These are phyloP conservation scores for Vaccinium corymbosum DNA, from an alignment of 148 eudicot species.

Conservation along the genomic window DNA sequence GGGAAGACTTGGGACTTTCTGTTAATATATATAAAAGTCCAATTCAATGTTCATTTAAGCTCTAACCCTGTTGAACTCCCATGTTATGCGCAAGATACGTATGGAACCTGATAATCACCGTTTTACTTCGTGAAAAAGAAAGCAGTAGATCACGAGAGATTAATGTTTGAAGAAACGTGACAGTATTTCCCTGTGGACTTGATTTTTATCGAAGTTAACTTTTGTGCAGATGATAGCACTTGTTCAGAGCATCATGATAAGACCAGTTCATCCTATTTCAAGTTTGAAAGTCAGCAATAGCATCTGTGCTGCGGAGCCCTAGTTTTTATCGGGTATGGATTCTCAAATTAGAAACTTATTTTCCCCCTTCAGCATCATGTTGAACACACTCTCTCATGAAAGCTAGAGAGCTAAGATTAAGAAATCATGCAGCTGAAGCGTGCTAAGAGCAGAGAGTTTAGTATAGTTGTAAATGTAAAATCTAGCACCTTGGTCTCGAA, in stretches of 20 bases:
- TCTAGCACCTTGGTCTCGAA: neutral
- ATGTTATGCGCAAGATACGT: neutral
- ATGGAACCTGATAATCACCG: neutral
- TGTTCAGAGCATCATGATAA: constrained; percentile 40
- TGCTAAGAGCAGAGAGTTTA: neutral
- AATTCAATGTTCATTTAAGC: neutral
- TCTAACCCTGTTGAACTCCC: neutral
- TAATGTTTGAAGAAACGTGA: neutral
- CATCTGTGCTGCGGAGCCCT: constrained; percentile 22
- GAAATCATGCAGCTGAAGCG: neutral
- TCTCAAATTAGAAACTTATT: neutral
- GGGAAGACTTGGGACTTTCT: neutral
- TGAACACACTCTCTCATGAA: neutral
- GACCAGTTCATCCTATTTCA: constrained; percentile 20
- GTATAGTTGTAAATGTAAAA: neutral
- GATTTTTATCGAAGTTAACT: neutral
- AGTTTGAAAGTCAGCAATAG: constrained; percentile 9
- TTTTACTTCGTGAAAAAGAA: neutral
- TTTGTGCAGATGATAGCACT: constrained; percentile 45
- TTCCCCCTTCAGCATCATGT: neutral
- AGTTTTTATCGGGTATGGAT: neutral
- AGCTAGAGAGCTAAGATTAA: neutral
- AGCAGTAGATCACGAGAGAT: neutral
- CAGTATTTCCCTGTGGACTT: neutral
- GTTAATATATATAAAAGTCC: neutral